Evolutionary conservation across 352 stramenopile species (phyloP).

Genomic region (Pythium brachiatum): DNA sequence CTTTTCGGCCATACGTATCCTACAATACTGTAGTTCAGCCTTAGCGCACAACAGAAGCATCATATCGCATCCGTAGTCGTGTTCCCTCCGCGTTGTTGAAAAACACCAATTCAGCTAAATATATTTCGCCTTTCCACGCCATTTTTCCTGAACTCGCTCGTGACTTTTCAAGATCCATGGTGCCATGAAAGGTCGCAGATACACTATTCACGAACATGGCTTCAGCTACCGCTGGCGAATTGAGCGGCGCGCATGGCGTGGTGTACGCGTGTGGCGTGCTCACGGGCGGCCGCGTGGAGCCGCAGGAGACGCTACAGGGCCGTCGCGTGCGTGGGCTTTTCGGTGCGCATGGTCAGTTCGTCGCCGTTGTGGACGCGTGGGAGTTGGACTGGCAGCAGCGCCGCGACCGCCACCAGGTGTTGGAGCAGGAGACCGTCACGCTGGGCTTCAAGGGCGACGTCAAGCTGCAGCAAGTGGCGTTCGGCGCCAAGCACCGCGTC

Average conservation of each 20-base stretch:
- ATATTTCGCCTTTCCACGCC: too few relatives aligned
- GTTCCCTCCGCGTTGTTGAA: too few relatives aligned
- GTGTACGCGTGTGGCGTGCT: constrained; percentile 47
- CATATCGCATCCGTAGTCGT: too few relatives aligned
- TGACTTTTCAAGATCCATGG: too few relatives aligned
- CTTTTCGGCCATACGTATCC: too few relatives aligned
- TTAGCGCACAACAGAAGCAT: too few relatives aligned
- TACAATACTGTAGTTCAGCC: too few relatives aligned
- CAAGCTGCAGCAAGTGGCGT: constrained; percentile 49
- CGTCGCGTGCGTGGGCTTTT: constrained; percentile 53
- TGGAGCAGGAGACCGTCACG: constrained; percentile 36
- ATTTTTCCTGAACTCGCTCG: too few relatives aligned
- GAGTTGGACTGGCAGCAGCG: constrained; percentile 43
- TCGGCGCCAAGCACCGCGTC: constrained; percentile 56
- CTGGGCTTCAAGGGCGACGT: constrained; percentile 38
- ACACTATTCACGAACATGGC: neutral
- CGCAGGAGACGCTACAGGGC: constrained; percentile 36
- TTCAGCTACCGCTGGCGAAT: neutral
- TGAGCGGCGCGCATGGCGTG: constrained; percentile 35
- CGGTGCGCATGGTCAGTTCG: constrained; percentile 43
- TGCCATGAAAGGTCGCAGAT: too few relatives aligned
- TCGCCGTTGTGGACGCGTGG: constrained; percentile 52
- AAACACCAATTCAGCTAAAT: too few relatives aligned
- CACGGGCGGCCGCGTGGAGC: constrained; percentile 27
- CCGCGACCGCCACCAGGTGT: constrained; percentile 9